These are phyloP conservation scores for Perkinsus marinus DNA, from an alignment of 169 alveolate genomes.

Conservation along the genomic window DNA sequence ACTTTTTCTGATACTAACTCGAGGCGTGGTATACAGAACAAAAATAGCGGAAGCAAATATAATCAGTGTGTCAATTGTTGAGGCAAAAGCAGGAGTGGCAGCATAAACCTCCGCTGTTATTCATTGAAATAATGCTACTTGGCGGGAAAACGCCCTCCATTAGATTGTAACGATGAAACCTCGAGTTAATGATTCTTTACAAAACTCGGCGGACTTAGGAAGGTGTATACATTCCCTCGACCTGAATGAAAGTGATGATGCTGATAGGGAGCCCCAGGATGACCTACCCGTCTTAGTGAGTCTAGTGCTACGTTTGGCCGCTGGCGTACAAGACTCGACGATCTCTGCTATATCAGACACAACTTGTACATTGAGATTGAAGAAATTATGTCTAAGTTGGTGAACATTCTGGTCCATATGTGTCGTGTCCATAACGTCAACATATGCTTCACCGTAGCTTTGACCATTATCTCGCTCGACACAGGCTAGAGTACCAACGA, in stretches of 20 bases:
- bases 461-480: neutral
- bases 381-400: constrained; percentile 18
- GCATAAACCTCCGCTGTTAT: no score
- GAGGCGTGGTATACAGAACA: no score
- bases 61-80: no score
- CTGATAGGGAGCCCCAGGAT: neutral
- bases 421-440: constrained; percentile 30
- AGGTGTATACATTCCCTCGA: neutral
- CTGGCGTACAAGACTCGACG: constrained; percentile 23
- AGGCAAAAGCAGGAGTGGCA: no score
- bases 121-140: no score
- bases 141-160: no score
- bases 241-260: neutral
- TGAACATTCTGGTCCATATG: constrained; percentile 26
- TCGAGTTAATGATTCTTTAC: neutral
- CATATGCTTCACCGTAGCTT: constrained; percentile 4
- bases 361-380: constrained; percentile 23
- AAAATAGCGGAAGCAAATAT: no score
- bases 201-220: neutral
- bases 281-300: constrained; percentile 11
- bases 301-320: constrained; percentile 20
- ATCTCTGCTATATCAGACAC: constrained; percentile 22
- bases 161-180: neutral
- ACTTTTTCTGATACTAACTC: no score
- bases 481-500: constrained; percentile 13